Base-by-base conservation (phyloP, 768 basidiomycete species). In the Hygrophoropsis aurantiaca region DNA sequence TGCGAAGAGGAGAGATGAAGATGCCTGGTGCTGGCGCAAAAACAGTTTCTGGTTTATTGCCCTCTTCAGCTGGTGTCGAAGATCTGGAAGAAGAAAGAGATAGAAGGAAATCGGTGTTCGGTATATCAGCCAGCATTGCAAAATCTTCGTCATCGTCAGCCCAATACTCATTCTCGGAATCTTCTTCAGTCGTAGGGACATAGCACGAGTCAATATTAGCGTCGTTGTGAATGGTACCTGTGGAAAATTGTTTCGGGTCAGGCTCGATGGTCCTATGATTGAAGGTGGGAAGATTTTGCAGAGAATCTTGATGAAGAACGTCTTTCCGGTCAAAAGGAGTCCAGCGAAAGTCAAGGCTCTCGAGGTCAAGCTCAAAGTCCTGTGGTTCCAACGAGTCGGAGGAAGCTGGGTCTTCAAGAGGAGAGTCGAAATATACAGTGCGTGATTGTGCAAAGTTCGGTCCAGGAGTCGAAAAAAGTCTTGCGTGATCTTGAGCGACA, bases 271-370 rank as follows among this genome's bases (percentile, higher is more conserved):
- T n/a, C n/a, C n/a, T n/a, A n/a, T n/a, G n/a, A n/a, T n/a, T n/a
- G 18, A 25, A 26, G 19, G 6, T n/a, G 10, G 10, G 40, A 8
- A 9, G 24, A 11, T 20, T 9, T 20, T 19, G 24, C 9, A n/a
- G 19, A 21, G 10, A n/a, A 42, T 42, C 16, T 9, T 21, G 40
- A 24, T 26, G 9, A 10, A 8, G 40, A 24, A 19, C 18, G 18
- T 26, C 40, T n/a, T 13, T 13, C 27, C 27, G 27, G 13, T 30
- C 27, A 13, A 84, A 85, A 8, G 75, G 74, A 38, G 66, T 61
- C 83, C 84, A 85, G 42, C 58, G 71, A 53, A 85, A 85, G 54
- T 78, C 78, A 8, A 84, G 62, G 4, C 57, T 55, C 5, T 66
- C 60, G 32, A 70, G 60, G 49, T 74, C 69, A 34, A 78, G 54